Evolutionary conservation across 1,284 basidiomycete species (phyloP).

Genomic region (Malassezia psittaci): DNA sequence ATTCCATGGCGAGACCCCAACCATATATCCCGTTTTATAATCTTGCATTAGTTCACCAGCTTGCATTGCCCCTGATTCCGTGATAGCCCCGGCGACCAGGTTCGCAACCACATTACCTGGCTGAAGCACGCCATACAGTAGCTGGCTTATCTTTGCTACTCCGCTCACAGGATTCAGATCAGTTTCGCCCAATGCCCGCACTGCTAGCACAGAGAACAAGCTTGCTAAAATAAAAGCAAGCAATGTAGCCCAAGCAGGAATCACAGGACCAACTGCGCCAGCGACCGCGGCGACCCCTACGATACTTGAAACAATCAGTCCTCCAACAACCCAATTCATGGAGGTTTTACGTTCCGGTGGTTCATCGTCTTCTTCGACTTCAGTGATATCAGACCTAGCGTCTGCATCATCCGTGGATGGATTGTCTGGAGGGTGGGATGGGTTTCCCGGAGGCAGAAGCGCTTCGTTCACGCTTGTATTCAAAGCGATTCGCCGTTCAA

Average conservation of each 20-base stretch:
- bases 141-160: slow-evolving; percentile 84
- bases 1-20: slow-evolving; percentile 51
- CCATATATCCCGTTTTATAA: slow-evolving; percentile 82
- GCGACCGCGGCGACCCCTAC: slow-evolving; percentile 71
- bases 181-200: slow-evolving; percentile 41
- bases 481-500: background rate
- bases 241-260: slow-evolving; percentile 84
- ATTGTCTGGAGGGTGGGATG: no score
- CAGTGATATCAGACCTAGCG: background rate
- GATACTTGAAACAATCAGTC: slow-evolving; percentile 58
- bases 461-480: background rate
- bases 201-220: slow-evolving; percentile 67
- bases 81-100: slow-evolving; percentile 88
- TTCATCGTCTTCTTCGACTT: slow-evolving; percentile 54
- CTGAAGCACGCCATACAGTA: slow-evolving; percentile 85
- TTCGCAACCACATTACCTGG: slow-evolving; percentile 79
- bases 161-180: slow-evolving; percentile 59
- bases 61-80: slow-evolving; percentile 91
- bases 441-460: background rate
- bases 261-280: slow-evolving; percentile 74
- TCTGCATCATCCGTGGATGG: background rate
- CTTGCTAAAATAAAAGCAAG: slow-evolving; percentile 73
- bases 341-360: slow-evolving; percentile 72
- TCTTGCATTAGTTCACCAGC: slow-evolving; percentile 98
- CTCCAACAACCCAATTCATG: slow-evolving; percentile 62